Evolutionary conservation across 495 filamentous ascomycete genomes (phyloP).

Genomic region (Penicillium diatomitis): DNA sequence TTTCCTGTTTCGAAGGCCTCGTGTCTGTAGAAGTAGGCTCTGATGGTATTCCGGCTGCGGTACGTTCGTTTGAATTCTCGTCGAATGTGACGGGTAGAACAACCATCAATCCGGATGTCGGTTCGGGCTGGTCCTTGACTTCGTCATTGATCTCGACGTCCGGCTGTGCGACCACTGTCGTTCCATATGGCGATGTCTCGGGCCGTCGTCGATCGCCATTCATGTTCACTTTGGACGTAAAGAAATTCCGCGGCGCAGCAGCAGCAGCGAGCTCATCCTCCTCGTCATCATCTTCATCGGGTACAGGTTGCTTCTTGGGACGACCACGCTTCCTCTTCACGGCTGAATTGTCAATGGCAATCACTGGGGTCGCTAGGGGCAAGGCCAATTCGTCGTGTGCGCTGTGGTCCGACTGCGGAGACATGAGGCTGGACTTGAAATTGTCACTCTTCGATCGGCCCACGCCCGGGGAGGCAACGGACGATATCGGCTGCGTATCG

Average conservation of each 20-base stretch:
- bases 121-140: constrained; percentile 1
- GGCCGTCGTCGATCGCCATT: constrained; percentile 15
- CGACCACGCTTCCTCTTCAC: constrained; percentile 26
- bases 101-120: background rate
- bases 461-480: constrained; percentile 15
- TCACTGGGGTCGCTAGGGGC: constrained; percentile 10
- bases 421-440: constrained; percentile 2
- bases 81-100: background rate
- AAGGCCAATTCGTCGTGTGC: constrained; percentile 24
- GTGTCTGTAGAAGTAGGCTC: background rate
- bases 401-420: constrained; percentile 12
- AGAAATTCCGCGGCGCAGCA: constrained; percentile 6
- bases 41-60: background rate
- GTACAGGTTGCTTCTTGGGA: constrained; percentile 22
- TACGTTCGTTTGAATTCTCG: background rate
- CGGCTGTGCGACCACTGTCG: background rate
- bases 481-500: constrained; percentile 36
- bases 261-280: constrained; percentile 24
- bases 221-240: constrained; percentile 1
- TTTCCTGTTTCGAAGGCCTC: constrained; percentile 30
- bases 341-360: constrained; percentile 11
- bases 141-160: constrained; percentile 2
- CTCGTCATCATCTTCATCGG: constrained; percentile 19
- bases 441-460: constrained; percentile 21
- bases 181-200: constrained; percentile 14